phyloP scores from a whole-genome alignment of 768 basidiomycete species.

The Agrocybe praecox region DNA sequence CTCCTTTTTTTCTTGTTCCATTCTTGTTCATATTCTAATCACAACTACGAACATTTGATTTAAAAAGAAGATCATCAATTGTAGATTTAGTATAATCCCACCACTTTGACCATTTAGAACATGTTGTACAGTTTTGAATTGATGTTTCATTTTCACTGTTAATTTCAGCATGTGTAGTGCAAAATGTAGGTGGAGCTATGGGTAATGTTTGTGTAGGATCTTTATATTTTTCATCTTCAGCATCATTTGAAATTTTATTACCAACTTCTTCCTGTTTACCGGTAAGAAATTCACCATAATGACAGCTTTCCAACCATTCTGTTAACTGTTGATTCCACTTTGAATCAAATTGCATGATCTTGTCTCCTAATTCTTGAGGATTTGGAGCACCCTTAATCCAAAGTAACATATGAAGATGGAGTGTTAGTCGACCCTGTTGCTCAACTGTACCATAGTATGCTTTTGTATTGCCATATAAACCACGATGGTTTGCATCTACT shows the following conservation, averaged over 20 bases:
- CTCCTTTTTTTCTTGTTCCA: conserved; percentile 11
- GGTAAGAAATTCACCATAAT: conserved; percentile 31
- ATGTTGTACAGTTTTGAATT: conserved; percentile 34
- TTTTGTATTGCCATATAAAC: conserved; percentile 29
- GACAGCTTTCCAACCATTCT: conserved; percentile 30
- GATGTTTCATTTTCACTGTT: no score
- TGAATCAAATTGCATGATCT: conserved; percentile 20
- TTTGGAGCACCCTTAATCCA: conserved; percentile 30
- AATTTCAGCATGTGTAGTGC: conserved; percentile 18
- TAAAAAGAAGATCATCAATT: conserved; percentile 26
- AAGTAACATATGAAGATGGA: conserved; percentile 37
- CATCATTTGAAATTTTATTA: conserved; percentile 17
- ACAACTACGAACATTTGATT: conserved; percentile 33
- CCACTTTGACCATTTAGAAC: conserved; percentile 11
- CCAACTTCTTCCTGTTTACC: conserved; percentile 19
- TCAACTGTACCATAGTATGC: conserved; percentile 43
- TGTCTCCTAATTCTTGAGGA: conserved; percentile 32
- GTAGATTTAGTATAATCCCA: conserved; percentile 19
- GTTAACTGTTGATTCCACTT: conserved; percentile 28
- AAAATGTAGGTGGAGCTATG: conserved; percentile 40
- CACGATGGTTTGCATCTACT: conserved; percentile 13
- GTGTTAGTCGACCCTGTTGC: conserved; percentile 35
- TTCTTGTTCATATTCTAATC: conserved; percentile 13
- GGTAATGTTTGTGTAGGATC: conserved; percentile 34
- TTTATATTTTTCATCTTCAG: conserved; percentile 22